Conservation (phyloP, 495 filamentous ascomycete species). For the Collariella sp. region DNA sequence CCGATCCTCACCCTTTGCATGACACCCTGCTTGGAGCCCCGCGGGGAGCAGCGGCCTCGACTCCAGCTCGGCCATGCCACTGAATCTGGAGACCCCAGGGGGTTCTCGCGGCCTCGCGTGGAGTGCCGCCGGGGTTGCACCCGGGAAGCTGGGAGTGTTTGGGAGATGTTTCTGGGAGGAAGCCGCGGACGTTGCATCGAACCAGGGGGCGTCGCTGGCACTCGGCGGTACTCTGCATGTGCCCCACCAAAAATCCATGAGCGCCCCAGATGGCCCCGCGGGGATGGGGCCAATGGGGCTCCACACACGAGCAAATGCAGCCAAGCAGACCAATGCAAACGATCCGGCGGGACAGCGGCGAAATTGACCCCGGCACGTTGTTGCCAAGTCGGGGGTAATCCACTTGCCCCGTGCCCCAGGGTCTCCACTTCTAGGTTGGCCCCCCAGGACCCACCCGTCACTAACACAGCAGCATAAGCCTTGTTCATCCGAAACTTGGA, state of each 20-base stretch:
- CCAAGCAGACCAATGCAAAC: constrained; percentile 16
- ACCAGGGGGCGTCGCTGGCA: constrained; percentile 10
- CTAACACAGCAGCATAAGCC: no score
- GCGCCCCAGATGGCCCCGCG: neutral
- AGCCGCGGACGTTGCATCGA: neutral
- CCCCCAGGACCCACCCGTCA: no score
- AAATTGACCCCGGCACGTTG: constrained; percentile 25
- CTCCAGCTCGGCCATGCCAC: constrained; percentile 3
- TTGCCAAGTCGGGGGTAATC: constrained; percentile 27
- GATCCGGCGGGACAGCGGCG: constrained; percentile 29
- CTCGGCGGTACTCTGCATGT: constrained; percentile 31
- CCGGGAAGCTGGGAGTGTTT: constrained; percentile 9
- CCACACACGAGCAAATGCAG: constrained; percentile 6
- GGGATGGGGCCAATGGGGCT: constrained; percentile 7
- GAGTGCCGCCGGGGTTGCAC: neutral
- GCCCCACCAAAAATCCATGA: neutral
- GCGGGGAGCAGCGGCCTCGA: neutral
- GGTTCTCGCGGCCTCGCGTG: neutral
- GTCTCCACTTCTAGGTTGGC: no score
- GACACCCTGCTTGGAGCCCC: neutral
- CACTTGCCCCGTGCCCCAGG: constrained; percentile 15
- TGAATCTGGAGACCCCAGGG: constrained; percentile 2
- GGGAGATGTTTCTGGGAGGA: neutral
- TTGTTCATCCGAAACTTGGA: no score
- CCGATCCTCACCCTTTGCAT: no score